A percentile compares a stretch with the other conserved stretches of the same genome.
phyloP scores from a whole-genome alignment of 2,329 filamentous ascomycete species.

The Ascochyta pisi region DNA sequence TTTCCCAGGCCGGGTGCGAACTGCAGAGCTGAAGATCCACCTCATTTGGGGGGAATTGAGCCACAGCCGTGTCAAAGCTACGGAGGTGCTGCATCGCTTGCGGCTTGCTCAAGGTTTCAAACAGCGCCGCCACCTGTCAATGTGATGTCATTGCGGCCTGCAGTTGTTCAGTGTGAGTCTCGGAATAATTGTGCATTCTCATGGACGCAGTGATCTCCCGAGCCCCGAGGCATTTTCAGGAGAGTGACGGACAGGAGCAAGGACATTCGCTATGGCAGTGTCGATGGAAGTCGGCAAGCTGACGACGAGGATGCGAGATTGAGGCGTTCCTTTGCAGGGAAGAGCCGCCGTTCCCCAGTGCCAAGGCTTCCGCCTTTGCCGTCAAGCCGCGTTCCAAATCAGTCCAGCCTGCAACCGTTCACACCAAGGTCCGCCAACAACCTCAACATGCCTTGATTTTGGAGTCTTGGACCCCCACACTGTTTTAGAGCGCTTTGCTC shows the following conservation, averaged over 20 bases:
- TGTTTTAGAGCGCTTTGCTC: constrained; percentile 5
- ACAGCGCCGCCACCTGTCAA: constrained; percentile 2
- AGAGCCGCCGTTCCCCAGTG: constrained; percentile 13
- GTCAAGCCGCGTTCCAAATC: constrained; percentile 15
- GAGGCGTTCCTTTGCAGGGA: constrained; percentile 2
- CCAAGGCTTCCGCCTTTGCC: constrained; percentile 12
- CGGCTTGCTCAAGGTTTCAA: constrained; percentile 14
- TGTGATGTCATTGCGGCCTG: constrained; percentile 14
- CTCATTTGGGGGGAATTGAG: constrained; percentile 4
- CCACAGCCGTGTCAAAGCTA: constrained; percentile 4
- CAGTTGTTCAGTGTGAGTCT: neutral
- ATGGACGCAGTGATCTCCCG: neutral
- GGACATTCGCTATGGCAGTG: constrained; percentile 5
- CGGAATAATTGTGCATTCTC: neutral
- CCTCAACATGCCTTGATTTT: constrained; percentile 11
- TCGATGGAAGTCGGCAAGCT: constrained; percentile 10
- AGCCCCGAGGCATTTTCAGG: constrained; percentile 3
- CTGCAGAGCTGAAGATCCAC: constrained; percentile 10
- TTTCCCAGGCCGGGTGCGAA: neutral
- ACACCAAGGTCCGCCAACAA: constrained; percentile 1
- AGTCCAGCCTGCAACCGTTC: constrained; percentile 10
- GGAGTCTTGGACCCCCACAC: constrained; percentile 3
- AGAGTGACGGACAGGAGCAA: neutral
- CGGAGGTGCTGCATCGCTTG: constrained; percentile 10
- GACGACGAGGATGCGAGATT: constrained; percentile 2